Conservation (phyloP, 2,329 filamentous ascomycete genomes). For the Aspergillus bombycis region DNA sequence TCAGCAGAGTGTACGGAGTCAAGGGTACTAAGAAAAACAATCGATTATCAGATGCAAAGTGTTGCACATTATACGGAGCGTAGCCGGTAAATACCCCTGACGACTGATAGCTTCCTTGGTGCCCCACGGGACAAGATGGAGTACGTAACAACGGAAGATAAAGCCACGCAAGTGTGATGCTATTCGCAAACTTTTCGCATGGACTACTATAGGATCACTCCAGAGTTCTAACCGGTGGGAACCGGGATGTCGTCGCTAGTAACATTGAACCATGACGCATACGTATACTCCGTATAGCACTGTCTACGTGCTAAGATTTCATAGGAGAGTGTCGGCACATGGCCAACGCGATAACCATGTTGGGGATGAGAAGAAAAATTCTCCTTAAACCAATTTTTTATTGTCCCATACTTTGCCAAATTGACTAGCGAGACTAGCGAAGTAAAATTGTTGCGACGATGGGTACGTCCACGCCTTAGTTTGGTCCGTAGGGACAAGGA, state of each 20-base stretch:
- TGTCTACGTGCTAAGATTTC: not conserved
- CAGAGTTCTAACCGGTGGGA: not conserved
- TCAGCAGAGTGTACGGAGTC: not conserved
- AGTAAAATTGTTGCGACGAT: not conserved
- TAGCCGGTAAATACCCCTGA: not conserved
- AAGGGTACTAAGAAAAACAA: not conserved
- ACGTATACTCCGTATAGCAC: not conserved
- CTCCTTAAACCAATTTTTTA: not conserved
- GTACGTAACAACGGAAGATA: slow-evolving; percentile 1
- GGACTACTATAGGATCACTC: not conserved
- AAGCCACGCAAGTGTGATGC: not conserved
- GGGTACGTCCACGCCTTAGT: not conserved
- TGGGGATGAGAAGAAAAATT: not conserved
- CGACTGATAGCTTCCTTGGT: not conserved
- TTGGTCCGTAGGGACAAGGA: not conserved
- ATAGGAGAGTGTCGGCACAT: not conserved
- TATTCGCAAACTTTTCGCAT: not conserved
- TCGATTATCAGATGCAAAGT: not conserved
- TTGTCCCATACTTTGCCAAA: not conserved
- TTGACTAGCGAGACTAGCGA: not conserved
- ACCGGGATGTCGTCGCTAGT: not conserved
- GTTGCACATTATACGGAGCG: not conserved
- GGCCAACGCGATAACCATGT: not conserved
- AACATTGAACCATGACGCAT: not conserved
- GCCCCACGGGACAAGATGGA: not conserved